Conservation (phyloP, 495 filamentous ascomycete species). For the Aspergillus bertholletiae region DNA sequence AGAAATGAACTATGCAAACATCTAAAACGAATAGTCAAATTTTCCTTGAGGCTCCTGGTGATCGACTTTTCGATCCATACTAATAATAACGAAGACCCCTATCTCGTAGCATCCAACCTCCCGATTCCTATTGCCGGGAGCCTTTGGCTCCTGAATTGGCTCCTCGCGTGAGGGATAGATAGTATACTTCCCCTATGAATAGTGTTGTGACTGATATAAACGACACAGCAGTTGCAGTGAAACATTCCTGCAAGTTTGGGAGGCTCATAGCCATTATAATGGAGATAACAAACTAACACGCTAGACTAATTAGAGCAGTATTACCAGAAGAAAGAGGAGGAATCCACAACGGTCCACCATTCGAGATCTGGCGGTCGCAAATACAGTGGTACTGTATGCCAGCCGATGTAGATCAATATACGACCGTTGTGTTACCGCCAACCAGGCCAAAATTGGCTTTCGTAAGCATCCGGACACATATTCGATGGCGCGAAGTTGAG, state of each 20-base stretch:
- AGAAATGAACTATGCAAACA: constrained; percentile 24
- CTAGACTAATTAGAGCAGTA: constrained; percentile 26
- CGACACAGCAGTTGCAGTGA: not conserved
- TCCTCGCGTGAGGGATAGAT: constrained; percentile 3
- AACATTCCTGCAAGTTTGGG: not conserved
- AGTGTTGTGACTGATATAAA: constrained; percentile 7
- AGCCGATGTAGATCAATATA: constrained; percentile 22
- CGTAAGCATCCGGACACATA: constrained; percentile 21
- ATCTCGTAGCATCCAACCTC: constrained; percentile 6
- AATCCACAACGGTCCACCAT: constrained; percentile 1
- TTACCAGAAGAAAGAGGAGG: constrained; percentile 8
- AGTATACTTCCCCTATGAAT: constrained; percentile 7
- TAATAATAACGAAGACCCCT: constrained; percentile 4
- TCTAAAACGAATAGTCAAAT: constrained; percentile 23
- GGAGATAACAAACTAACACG: constrained; percentile 16
- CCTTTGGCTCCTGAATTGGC: not conserved
- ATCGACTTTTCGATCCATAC: constrained; percentile 9
- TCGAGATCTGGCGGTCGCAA: constrained; percentile 17
- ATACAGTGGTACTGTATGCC: constrained; percentile 27
- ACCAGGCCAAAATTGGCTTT: constrained; percentile 13
- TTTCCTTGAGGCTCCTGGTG: constrained; percentile 13
- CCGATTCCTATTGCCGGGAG: not conserved
- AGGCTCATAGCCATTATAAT: constrained; percentile 14
- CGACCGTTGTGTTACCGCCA: constrained; percentile 4
- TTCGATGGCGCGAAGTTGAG: constrained; percentile 18